These are phyloP conservation scores for Puccinia coronata DNA, from an alignment of 1,284 basidiomycete genomes.

Conservation along the genomic window DNA sequence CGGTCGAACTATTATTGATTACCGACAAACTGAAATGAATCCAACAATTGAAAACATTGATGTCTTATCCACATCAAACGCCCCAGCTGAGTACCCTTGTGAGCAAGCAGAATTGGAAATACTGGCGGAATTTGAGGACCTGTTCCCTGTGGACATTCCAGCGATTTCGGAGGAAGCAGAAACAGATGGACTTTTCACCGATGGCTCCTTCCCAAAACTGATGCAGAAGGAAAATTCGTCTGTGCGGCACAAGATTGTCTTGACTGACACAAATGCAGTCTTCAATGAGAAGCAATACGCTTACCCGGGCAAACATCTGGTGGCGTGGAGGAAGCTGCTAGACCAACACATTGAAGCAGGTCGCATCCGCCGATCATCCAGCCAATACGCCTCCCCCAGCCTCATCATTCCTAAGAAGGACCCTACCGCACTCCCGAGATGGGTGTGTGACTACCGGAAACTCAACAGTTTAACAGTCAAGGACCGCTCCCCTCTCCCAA, in stretches of 20 bases:
- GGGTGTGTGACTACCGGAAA: neutral
- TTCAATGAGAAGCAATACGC: no score
- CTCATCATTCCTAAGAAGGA: no score
- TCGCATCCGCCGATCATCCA: no score
- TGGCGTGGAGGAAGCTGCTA: no score
- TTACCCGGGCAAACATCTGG: no score
- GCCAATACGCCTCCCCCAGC: no score
- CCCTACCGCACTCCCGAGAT: neutral
- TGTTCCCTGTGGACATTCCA: constrained; percentile 3
- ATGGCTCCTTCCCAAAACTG: neutral
- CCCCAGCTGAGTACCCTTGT: neutral
- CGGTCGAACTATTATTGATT: neutral
- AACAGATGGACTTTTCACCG: neutral
- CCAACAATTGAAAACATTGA: neutral
- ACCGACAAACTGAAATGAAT: neutral
- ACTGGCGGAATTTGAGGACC: neutral
- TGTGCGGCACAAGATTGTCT: no score
- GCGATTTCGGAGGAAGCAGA: constrained; percentile 5
- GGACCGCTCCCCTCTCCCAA: constrained; percentile 2
- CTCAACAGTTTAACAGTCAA: neutral
- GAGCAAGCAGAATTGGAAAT: neutral
- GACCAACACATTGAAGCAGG: no score
- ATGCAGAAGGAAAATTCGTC: no score
- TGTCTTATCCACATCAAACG: neutral
- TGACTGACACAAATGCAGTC: no score